These are phyloP conservation scores for Boletus mariae DNA, from an alignment of 1,284 basidiomycete species.

Conservation along the genomic window DNA sequence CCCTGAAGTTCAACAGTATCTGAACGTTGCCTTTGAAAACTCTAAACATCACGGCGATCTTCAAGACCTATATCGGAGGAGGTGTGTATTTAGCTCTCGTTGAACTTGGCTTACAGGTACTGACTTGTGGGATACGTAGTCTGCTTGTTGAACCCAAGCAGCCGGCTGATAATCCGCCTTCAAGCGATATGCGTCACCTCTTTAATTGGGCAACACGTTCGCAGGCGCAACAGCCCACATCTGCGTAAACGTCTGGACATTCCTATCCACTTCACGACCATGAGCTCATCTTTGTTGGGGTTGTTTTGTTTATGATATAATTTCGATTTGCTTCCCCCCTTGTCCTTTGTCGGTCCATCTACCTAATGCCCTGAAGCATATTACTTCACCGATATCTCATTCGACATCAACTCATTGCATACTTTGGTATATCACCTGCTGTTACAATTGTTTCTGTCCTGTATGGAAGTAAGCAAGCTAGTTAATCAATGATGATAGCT, in stretches of 20 bases:
- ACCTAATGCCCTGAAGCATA: conserved; percentile 25
- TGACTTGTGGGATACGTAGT: conserved; percentile 37
- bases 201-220: conserved; percentile 72
- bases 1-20: conserved; percentile 78
- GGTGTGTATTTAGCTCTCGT: conserved; percentile 41
- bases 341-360: conserved; percentile 19
- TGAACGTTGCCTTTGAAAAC: conserved; percentile 69
- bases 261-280: conserved; percentile 16
- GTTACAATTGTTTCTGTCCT: conserved; percentile 26
- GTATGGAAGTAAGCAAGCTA: conserved; percentile 24
- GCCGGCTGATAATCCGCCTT: conserved; percentile 62
- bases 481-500: conserved; percentile 8
- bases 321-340: conserved; percentile 19
- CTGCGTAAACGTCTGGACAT: conserved; percentile 27
- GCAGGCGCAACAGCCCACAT: conserved; percentile 36
- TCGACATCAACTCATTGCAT: conserved; percentile 28
- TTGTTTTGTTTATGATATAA: conserved; percentile 29
- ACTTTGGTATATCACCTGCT: conserved; percentile 32
- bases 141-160: conserved; percentile 77
- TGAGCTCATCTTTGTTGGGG: conserved; percentile 14
- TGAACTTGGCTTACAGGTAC: neutral
- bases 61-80: conserved; percentile 78
- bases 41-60: conserved; percentile 71
- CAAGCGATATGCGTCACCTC: conserved; percentile 67
- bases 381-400: conserved; percentile 25